Percentiles rank a stretch among this genome's conserved stretches.
Conservation (phyloP, 352 stramenopile genomes). For the Phytophthora lateralis region DNA sequence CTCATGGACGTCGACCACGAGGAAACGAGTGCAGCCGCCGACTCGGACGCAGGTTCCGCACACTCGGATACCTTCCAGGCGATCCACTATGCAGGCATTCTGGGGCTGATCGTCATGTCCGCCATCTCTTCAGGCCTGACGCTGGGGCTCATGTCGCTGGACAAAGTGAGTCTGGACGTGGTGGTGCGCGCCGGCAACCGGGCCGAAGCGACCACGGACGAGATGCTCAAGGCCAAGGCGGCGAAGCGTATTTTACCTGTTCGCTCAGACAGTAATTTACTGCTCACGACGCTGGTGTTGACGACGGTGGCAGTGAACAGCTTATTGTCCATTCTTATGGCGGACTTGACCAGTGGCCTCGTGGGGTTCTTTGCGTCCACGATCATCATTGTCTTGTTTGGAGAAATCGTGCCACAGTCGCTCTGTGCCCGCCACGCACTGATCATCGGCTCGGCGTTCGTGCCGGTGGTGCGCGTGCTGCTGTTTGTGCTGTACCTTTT, state of each 20-base stretch:
- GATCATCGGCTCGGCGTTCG: constrained; percentile 52
- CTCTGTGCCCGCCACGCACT: constrained; percentile 95
- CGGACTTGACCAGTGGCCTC: constrained; percentile 86
- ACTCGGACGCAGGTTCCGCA: not conserved
- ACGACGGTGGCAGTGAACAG: constrained; percentile 98
- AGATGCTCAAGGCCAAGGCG: constrained; percentile 52
- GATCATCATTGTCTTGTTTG: constrained; percentile 94
- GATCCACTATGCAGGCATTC: constrained; percentile 55
- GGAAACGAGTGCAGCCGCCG: not conserved
- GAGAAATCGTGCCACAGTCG: constrained; percentile 93
- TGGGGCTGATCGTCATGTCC: constrained; percentile 84
- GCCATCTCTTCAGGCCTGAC: constrained; percentile 96
- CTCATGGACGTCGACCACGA: constrained; percentile 14
- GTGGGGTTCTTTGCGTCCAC: constrained; percentile 96
- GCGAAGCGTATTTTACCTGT: constrained; percentile 87
- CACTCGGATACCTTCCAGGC: constrained; percentile 27
- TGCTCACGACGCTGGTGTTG: constrained; percentile 97
- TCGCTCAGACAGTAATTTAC: constrained; percentile 93
- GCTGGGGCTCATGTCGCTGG: constrained; percentile 96
- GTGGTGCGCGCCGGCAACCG: constrained; percentile 92
- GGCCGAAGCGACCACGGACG: constrained; percentile 58
- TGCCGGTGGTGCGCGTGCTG: constrained; percentile 95
- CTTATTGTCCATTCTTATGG: constrained; percentile 97
- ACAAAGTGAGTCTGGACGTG: constrained; percentile 97
- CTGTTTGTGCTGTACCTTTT: constrained; percentile 92